Conservation (phyloP, 495 filamentous ascomycete species). For the Sabuloglossum arenarium region DNA sequence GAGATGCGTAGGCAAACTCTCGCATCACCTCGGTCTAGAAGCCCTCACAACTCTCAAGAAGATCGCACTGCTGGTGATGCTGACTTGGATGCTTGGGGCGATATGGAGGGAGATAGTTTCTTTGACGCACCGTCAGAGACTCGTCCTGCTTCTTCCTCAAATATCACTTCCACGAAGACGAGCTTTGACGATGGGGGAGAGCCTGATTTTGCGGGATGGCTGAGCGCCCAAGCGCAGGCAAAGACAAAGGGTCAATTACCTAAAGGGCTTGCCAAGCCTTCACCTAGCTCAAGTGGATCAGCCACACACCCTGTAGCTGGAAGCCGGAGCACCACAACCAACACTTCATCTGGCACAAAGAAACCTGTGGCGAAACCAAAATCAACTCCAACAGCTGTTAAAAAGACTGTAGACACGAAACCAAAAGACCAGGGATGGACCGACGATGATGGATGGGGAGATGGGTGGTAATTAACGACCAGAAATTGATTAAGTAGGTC, state of each 20-base stretch:
- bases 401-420: conserved; percentile 32
- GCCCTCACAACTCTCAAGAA: background rate
- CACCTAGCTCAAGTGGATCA: conserved; percentile 9
- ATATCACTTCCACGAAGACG: conserved; percentile 16
- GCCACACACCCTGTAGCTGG: conserved; percentile 2
- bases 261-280: conserved; percentile 48
- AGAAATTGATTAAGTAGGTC: background rate
- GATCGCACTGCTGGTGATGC: conserved; percentile 27
- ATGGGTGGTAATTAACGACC: conserved; percentile 30
- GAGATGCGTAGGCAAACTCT: conserved; percentile 30
- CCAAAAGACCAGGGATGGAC: conserved; percentile 31
- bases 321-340: conserved; percentile 17
- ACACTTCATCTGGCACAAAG: conserved; percentile 14
- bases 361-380: conserved; percentile 18
- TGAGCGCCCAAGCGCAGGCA: conserved; percentile 59
- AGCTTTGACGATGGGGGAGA: conserved; percentile 67
- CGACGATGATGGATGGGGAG: conserved; percentile 44
- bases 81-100: conserved; percentile 46
- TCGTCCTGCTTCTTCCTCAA: conserved; percentile 4
- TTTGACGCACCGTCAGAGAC: background rate
- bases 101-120: conserved; percentile 22
- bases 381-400: conserved; percentile 15
- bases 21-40: conserved; percentile 22
- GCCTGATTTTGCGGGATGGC: conserved; percentile 85
- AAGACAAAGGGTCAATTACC: conserved; percentile 51